Evolutionary conservation across 371 early-diverging fungal genomes (phyloP), one percentile per base, ranked within the genome.

Genomic region (Syncephalastrum sp.): DNA sequence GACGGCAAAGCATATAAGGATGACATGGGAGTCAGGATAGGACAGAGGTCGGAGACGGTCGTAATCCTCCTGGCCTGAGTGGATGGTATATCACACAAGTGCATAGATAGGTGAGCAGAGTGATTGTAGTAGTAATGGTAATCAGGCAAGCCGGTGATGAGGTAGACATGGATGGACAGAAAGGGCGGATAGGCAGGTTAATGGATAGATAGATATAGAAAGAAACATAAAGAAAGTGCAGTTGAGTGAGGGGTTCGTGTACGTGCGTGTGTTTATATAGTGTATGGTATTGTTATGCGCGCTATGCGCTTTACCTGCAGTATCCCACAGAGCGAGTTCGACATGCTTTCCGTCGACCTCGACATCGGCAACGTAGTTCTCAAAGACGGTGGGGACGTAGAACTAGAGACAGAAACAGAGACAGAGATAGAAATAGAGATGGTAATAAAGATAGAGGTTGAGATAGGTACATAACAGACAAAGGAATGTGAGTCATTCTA

Each of bases 361-460:
- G 54, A 96, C 91, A 68, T 94, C 93, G 38, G 90, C 90, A 51
- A 94, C 93, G 74, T 93, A 92, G 76, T 94, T 95, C 68, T 98
- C 96, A 79, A 97, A 97, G 13, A 97, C 92, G 42, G 97, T 95
- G 41, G 96, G 96, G 43, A 93, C 86, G 61, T 93, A 90, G 61
- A 79, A 80, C 89, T 89, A 66, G 3, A 27, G 33, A 23, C 5
- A 50, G 44, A 21, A 3, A 21, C 4, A 25, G 14, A 6, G 3
- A 50, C 7, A 21, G 24, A 27, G 14, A 50, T n/a, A 4, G 13
- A 49, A 5, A 49, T 12, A 49, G 24, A n/a, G 24, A 5, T 7
- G 2, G 24, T 6, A 13, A 4, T 5, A 49, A 1, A 5, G 50
- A 49, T 4, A 25, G 50, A 15, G 15, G 19, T 3, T 5, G 44